phyloP scores from a whole-genome alignment of 176 grass and related monocot genomes.

The Guadua angustifolia region DNA sequence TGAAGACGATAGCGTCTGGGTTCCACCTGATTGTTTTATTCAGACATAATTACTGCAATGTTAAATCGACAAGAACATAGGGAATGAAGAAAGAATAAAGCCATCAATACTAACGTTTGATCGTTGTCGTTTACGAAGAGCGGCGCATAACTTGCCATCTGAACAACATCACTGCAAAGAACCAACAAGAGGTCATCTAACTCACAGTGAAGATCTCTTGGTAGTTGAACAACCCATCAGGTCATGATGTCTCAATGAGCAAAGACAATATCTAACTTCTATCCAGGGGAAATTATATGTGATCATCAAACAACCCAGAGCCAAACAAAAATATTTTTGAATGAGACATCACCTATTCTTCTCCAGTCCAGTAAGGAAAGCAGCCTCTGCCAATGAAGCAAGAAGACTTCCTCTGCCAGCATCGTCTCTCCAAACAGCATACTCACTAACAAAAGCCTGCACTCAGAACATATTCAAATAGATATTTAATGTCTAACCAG shows the following conservation, averaged over 20 bases:
- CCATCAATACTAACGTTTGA: slow-evolving; percentile 46
- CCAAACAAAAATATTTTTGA: no score
- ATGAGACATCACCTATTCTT: slow-evolving; percentile 64
- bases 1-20: slow-evolving; percentile 85
- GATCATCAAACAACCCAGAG: background rate
- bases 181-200: slow-evolving; percentile 26
- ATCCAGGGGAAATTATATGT: background rate
- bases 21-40: slow-evolving; percentile 60
- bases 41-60: background rate
- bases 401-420: slow-evolving; percentile 76
- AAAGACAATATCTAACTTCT: background rate
- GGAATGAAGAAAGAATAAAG: background rate
- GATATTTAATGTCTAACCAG: no score
- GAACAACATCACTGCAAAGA: slow-evolving; percentile 71
- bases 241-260: background rate
- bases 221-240: background rate
- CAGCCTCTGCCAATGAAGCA: slow-evolving; percentile 83
- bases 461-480: background rate
- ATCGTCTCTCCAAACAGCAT: slow-evolving; percentile 70
- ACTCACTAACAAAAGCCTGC: slow-evolving; percentile 90
- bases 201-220: background rate
- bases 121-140: slow-evolving; percentile 77
- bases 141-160: slow-evolving; percentile 86
- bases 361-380: slow-evolving; percentile 81
- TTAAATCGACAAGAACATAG: background rate